These are phyloP conservation scores for Solanum bulbocastanum DNA, from an alignment of 257 asterid species.

Conservation along the genomic window DNA sequence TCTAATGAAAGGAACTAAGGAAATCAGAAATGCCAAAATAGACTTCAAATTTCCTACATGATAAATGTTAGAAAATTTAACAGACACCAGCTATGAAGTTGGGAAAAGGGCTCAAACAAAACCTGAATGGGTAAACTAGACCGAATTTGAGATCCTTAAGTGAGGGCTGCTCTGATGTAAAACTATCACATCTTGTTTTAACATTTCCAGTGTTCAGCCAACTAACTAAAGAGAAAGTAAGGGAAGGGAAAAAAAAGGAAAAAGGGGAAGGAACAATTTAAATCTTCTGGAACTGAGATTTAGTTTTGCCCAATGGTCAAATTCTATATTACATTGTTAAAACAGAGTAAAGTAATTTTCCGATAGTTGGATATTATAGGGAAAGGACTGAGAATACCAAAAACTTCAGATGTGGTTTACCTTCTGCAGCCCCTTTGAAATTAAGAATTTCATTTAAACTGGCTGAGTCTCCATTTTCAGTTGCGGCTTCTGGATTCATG, in stretches of 20 bases:
- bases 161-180: not conserved
- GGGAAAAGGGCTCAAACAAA: not conserved
- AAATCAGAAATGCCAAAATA: not conserved
- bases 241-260: not conserved
- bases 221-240: not conserved
- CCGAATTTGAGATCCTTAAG: not conserved
- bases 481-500: slow-evolving; percentile 51
- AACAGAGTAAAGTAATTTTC: not conserved
- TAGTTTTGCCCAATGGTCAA: not conserved
- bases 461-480: slow-evolving; percentile 33
- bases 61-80: not conserved
- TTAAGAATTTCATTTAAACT: slow-evolving; percentile 30
- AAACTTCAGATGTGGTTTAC: slow-evolving; percentile 12
- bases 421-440: slow-evolving; percentile 38
- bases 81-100: not conserved
- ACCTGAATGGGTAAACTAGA: not conserved
- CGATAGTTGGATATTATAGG: not conserved
- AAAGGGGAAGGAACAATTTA: not conserved
- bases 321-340: not conserved
- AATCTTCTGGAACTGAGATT: not conserved
- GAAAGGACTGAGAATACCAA: not conserved
- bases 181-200: not conserved
- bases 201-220: not conserved
- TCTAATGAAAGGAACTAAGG: not conserved
- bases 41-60: not conserved